phyloP scores from a whole-genome alignment of 2,329 filamentous ascomycete genomes.

The Sporothrix protearum region DNA sequence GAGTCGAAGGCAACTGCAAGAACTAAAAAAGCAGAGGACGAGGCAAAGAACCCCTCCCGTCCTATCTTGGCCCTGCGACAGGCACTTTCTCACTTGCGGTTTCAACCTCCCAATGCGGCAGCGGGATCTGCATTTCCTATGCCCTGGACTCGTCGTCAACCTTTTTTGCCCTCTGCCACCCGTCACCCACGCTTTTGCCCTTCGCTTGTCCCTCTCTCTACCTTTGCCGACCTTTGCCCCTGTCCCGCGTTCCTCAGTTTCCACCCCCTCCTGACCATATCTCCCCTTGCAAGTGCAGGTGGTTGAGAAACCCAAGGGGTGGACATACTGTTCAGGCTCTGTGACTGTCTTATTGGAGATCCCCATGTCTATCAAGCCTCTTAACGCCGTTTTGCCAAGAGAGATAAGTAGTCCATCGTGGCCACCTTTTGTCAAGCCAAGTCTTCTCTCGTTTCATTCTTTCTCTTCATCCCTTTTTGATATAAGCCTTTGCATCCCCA shows the following conservation, averaged over 20 bases:
- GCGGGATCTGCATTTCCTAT: constrained; percentile 34
- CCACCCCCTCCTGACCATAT: not conserved
- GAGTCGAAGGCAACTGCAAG: not conserved
- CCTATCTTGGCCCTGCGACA: constrained; percentile 31
- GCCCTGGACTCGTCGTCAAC: constrained; percentile 20
- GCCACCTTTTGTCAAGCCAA: constrained; percentile 22
- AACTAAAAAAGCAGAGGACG: too few relatives aligned
- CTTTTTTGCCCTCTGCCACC: not conserved
- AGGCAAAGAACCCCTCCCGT: constrained; percentile 8
- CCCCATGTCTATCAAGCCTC: constrained; percentile 17
- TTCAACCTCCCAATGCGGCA: constrained; percentile 33
- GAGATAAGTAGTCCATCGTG: constrained; percentile 27
- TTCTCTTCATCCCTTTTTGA: constrained; percentile 21
- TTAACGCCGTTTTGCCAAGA: constrained; percentile 29
- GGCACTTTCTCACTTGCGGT: constrained; percentile 32
- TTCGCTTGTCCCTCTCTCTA: not conserved
- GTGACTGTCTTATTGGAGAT: constrained; percentile 19
- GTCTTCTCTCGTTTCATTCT: constrained; percentile 21
- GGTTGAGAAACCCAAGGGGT: not conserved
- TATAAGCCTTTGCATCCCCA: constrained; percentile 25
- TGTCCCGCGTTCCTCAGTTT: not conserved
- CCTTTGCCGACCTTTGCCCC: not conserved
- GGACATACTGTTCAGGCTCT: constrained; percentile 1
- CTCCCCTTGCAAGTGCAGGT: constrained; percentile 16
- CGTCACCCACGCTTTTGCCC: constrained; percentile 2